Evolutionary conservation across 2,329 filamentous ascomycete species (phyloP), one percentile per base, ranked within the genome.

Genomic region (Pseudonectria foliicola): DNA sequence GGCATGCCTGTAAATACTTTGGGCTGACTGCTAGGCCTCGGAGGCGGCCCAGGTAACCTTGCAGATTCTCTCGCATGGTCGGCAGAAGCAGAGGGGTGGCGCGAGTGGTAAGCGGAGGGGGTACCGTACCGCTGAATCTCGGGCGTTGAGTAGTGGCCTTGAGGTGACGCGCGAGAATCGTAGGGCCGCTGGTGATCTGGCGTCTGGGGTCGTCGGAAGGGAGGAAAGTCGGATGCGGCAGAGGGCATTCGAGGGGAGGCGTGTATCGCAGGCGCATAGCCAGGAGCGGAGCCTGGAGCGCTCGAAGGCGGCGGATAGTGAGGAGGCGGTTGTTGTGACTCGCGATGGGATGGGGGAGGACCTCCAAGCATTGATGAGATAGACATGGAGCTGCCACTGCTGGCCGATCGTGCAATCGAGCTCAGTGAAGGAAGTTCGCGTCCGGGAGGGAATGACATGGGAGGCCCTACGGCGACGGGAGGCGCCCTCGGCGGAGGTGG

Each of bases 141-240:
- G 16, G 75, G 76, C 0, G 75, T 78, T 3, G 75, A 64, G 43
- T 73, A 74, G 26, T 65, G 56, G 35, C 61, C 63, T 46, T 70
- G 62, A 6, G 71, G 71, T 11, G 73, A 75, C 15, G 61, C 63
- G 49, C 71, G 62, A 26, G 60, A 62, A 42, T 67, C 67, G 61
- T 77, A 75, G 36, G 64, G 63, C 49, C 75, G 70, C 30, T 71
- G 66, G 41, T 80, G 77, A 29, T 87, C 82, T n/a, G 83, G 83
- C 0, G 82, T 87, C 38, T 84, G 78, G 3, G 82, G 82, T 40
- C 82, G 70, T 42, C 80, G 71, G 55, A 74, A 82, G 5, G 72
- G 68, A 33, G 63, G 65, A 41, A 82, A 82, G 13, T 84, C 80
- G 40, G 75, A 60, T 1, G 70, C 64, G 3, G 70, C 61, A 16